phyloP scores from a whole-genome alignment of 257 asterid species.

The Catharanthus roseus region DNA sequence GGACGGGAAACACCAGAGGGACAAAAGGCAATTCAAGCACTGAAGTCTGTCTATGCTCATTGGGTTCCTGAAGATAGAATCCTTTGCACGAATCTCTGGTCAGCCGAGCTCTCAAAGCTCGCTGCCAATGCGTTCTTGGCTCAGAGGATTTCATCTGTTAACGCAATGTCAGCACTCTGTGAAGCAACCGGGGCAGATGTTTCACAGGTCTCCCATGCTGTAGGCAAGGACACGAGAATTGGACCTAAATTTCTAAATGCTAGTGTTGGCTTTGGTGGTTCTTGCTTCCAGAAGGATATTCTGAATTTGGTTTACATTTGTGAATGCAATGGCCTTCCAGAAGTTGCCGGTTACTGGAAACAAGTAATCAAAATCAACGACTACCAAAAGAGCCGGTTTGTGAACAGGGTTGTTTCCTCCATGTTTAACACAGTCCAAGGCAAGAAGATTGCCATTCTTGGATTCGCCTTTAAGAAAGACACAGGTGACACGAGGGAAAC shows the following conservation, averaged over 20 bases:
- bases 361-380: constrained; percentile 73
- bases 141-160: constrained; percentile 83
- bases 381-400: constrained; percentile 65
- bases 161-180: constrained; percentile 78
- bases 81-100: constrained; percentile 67
- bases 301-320: constrained; percentile 72
- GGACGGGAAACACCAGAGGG: constrained; percentile 83
- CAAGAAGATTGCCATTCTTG: constrained; percentile 63
- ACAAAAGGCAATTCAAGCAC: constrained; percentile 47
- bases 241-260: constrained; percentile 67
- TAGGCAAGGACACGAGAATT: constrained; percentile 60
- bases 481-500: constrained; percentile 75
- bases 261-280: constrained; percentile 77
- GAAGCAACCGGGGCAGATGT: constrained; percentile 79
- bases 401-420: constrained; percentile 60
- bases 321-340: constrained; percentile 75
- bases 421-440: constrained; percentile 71
- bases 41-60: constrained; percentile 60
- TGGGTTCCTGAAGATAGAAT: constrained; percentile 71
- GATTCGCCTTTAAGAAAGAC: constrained; percentile 72
- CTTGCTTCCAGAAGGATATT: constrained; percentile 82
- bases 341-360: constrained; percentile 76
- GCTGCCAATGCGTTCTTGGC: constrained; percentile 89
- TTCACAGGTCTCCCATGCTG: constrained; percentile 54
- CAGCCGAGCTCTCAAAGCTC: constrained; percentile 79